Conservation (phyloP, 1,139 yeast genomes). For the Magnusiomyces fungicola region DNA sequence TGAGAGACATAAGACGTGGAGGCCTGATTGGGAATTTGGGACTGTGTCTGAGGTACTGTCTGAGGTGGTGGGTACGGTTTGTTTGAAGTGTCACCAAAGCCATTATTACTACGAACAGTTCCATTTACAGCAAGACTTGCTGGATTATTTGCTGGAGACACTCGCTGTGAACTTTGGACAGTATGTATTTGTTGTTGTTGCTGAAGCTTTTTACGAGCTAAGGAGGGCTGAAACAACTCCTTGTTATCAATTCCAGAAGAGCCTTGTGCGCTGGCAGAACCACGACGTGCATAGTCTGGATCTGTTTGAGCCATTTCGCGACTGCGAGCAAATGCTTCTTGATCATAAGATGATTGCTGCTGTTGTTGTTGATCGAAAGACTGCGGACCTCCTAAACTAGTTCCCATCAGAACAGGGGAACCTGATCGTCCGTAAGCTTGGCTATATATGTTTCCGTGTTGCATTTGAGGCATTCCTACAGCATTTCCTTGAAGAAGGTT, state of each 20-base stretch:
- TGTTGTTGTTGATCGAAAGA: background rate
- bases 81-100: background rate
- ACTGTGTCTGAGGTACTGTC: no score
- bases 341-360: constrained; percentile 1
- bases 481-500: background rate
- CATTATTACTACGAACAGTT: background rate
- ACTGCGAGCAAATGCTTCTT: constrained; percentile 1
- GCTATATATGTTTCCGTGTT: no score
- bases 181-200: background rate
- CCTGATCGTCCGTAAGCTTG: no score
- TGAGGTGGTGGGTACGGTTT: background rate
- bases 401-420: no score
- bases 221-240: background rate
- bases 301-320: constrained; percentile 3
- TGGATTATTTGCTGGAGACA: no score
- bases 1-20: background rate
- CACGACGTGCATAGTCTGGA: constrained; percentile 2
- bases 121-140: no score
- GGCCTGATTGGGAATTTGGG: no score
- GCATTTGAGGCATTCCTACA: background rate
- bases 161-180: no score
- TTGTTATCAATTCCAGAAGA: background rate
- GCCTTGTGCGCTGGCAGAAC: background rate
- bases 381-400: background rate
- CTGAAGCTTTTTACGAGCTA: background rate